These are phyloP conservation scores for Arabis hirsuta DNA, from an alignment of 345 rosid genomes.

Conservation along the genomic window DNA sequence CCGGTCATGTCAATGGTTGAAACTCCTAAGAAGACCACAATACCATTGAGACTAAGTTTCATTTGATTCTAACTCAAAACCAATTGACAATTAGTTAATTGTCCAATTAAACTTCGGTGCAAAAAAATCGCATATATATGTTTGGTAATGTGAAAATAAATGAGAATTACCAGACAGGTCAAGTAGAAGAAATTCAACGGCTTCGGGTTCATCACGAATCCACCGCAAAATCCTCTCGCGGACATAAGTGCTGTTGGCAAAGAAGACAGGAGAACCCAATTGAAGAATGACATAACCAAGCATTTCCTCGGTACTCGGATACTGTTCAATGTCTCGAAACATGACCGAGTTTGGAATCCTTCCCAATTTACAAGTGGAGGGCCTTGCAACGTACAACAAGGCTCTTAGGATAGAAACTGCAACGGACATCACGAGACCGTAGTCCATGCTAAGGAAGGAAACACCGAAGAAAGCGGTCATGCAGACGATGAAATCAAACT, in stretches of 20 bases:
- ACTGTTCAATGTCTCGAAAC: constrained; percentile 75
- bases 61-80: too few species aligned
- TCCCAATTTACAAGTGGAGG: constrained; percentile 76
- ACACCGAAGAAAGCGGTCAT: constrained; percentile 82
- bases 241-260: constrained; percentile 71
- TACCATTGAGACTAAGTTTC: background rate
- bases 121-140: background rate
- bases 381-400: constrained; percentile 75
- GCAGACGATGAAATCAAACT: constrained; percentile 79
- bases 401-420: constrained; percentile 68
- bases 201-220: constrained; percentile 56
- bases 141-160: background rate
- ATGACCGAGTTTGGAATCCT: constrained; percentile 57
- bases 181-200: constrained; percentile 63
- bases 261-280: constrained; percentile 87
- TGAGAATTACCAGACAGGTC: constrained; percentile 67
- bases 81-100: too few species aligned
- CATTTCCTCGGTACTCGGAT: constrained; percentile 49
- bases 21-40: constrained; percentile 54
- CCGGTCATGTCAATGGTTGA: constrained; percentile 79
- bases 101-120: too few species aligned
- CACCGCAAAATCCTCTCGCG: constrained; percentile 76
- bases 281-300: constrained; percentile 69
- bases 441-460: constrained; percentile 78
- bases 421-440: constrained; percentile 80